These are phyloP conservation scores for Colletotrichum sp. DNA, from an alignment of 2,329 filamentous ascomycete genomes.

Conservation along the genomic window DNA sequence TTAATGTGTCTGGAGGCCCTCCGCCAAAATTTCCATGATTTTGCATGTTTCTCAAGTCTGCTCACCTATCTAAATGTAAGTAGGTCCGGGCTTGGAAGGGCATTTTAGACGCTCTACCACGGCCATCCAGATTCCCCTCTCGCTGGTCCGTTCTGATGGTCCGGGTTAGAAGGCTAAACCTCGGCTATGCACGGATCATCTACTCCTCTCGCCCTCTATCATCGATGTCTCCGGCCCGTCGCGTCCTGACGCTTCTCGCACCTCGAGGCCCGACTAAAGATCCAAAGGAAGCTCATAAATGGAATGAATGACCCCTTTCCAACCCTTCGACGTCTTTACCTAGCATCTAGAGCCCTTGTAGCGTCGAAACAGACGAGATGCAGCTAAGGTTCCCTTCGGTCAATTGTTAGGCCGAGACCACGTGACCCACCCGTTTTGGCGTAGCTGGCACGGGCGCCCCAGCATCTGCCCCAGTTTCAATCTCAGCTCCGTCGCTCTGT, in stretches of 20 bases:
- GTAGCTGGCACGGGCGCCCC: background rate
- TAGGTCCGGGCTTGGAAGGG: background rate
- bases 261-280: background rate
- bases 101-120: background rate
- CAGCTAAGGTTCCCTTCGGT: background rate
- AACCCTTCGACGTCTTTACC: background rate
- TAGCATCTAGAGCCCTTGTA: background rate
- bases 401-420: slow-evolving; percentile 11
- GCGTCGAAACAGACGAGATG: background rate
- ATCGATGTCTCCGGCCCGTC: background rate
- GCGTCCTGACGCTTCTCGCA: background rate
- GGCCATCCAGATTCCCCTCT: background rate
- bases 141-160: background rate
- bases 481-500: slow-evolving; percentile 22
- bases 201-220: background rate
- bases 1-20: background rate
- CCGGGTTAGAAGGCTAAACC: slow-evolving; percentile 5
- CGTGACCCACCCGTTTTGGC: background rate
- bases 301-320: too few species aligned
- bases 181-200: background rate
- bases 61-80: background rate
- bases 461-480: slow-evolving; percentile 16
- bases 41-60: background rate
- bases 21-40: background rate
- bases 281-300: background rate